These are phyloP conservation scores for Exophiala dermatitidis DNA, from an alignment of 2,329 filamentous ascomycete species.

Conservation along the genomic window DNA sequence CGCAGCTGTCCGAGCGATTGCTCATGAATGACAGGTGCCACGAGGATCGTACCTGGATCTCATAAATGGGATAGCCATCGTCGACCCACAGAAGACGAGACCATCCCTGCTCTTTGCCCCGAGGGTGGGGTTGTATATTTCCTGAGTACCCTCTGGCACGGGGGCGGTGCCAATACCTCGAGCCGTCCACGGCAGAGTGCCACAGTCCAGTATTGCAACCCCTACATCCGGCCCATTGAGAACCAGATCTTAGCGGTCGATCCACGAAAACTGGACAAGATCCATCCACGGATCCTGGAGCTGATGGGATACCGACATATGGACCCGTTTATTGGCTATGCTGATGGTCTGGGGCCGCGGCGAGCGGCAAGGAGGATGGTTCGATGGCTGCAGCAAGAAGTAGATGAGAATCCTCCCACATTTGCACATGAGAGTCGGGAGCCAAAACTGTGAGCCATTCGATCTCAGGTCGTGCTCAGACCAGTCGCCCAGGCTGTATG, in stretches of 20 bases:
- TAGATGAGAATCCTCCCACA: constrained; percentile 28
- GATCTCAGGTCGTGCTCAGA: too few relatives aligned
- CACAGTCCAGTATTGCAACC: constrained; percentile 40
- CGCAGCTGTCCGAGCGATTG: constrained; percentile 8
- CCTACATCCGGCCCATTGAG: constrained; percentile 34
- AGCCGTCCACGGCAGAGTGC: constrained; percentile 30
- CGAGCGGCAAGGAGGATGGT: constrained; percentile 29
- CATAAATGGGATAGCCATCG: constrained; percentile 33
- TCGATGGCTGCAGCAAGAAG: constrained; percentile 28
- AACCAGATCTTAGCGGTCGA: constrained; percentile 32
- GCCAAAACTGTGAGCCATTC: constrained; percentile 8
- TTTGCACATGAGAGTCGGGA: constrained; percentile 26
- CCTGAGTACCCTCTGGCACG: constrained; percentile 35
- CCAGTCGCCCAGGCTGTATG: too few relatives aligned
- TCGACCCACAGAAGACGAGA: constrained; percentile 27
- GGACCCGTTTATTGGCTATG: constrained; percentile 32
- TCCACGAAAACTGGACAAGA: constrained; percentile 29
- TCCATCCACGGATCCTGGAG: constrained; percentile 30
- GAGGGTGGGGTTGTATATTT: constrained; percentile 35
- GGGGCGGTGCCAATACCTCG: constrained; percentile 34
- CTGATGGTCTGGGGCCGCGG: constrained; percentile 29
- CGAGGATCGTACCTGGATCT: constrained; percentile 19
- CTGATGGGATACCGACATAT: constrained; percentile 34
- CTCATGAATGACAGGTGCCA: constrained; percentile 30
- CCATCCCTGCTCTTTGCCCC: constrained; percentile 33